Base-by-base conservation (phyloP, 2,329 filamentous ascomycete genomes). In the Paecilomyces formosus region DNA sequence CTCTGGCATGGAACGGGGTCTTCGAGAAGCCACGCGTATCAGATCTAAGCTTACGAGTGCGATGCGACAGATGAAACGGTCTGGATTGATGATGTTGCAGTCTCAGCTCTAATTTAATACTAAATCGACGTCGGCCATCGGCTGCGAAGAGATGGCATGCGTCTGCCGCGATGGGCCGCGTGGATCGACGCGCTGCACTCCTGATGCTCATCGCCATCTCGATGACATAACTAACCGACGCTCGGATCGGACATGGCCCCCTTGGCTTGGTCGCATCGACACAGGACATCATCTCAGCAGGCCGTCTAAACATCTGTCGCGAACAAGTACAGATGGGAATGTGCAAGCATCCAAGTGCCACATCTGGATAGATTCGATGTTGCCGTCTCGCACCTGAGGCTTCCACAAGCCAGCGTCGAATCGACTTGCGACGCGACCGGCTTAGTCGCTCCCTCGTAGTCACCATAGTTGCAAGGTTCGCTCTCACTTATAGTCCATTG, bases 101-200 rank as follows among this genome's bases (percentile, higher is more conserved):
- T n/a, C 1, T 6, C 50, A 13, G 15, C 11, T 31, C n/a, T 31
- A 26, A 26, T 26, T 26, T 26, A 26, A 26, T 26, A 26, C 24
- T 26, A 28, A 45, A 18, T 45, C 15, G 21, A 30, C 30, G 51
- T 63, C 60, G 62, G 62, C 62, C 54, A 13, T 63, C 62, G 62
- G 62, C 59, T 56, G 58, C 59, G 12, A n/a, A 18, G 21, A 52
- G 9, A 45, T 45, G 22, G 50, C 24, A 52, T 52, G 50, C 3
- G 21, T 8, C n/a, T 11, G 18, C 49, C 49, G 49, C 50, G 21
- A 18, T 22, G 45, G 45, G 45, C 45, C 45, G 21, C n/a, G 50
- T n/a, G 39, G 39, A 45, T 21, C 15, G 39, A 45, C 35, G 15
- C 15, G 35, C 18, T 39, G 33, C 11, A 39, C n/a, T 51, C 22